Percentiles rank a stretch among this genome's conserved stretches.
phyloP scores from a whole-genome alignment of 139 green algal species.

The Gonium pectorale region DNA sequence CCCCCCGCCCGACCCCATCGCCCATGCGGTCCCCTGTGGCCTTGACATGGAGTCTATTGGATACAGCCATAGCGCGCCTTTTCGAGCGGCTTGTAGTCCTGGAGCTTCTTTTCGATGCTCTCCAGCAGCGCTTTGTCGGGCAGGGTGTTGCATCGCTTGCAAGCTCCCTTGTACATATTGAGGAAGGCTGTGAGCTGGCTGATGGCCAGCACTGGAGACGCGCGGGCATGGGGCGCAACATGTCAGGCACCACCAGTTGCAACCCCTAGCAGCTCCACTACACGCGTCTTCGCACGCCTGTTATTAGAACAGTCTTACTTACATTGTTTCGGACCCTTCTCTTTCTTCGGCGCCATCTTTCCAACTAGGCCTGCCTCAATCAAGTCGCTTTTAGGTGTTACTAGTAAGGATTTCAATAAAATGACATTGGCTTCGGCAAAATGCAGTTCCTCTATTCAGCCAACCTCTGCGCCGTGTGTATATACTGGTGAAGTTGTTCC shows the following conservation, averaged over 20 bases:
- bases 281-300: background rate
- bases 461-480: no score
- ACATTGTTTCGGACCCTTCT: conserved; percentile 45
- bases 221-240: background rate
- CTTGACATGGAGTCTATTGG: no score
- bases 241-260: background rate
- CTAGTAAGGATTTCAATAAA: no score
- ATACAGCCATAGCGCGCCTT: background rate
- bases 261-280: background rate
- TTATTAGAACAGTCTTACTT: background rate
- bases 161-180: conserved; percentile 52
- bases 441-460: no score
- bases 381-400: no score
- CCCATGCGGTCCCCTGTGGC: no score
- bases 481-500: no score
- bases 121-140: conserved; percentile 38
- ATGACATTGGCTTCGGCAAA: no score
- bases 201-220: conserved; percentile 29
- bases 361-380: no score
- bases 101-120: conserved; percentile 38
- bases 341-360: conserved; percentile 41
- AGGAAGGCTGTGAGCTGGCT: conserved; percentile 47
- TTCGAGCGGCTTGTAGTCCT: conserved; percentile 27
- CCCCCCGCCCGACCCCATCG: no score
- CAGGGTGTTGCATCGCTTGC: conserved; percentile 15